Percentiles rank a stretch among this genome's conserved stretches.
Evolutionary conservation across 2,329 filamentous ascomycete species (phyloP).

Genomic region (Pyrenophora tritici-repentis): DNA sequence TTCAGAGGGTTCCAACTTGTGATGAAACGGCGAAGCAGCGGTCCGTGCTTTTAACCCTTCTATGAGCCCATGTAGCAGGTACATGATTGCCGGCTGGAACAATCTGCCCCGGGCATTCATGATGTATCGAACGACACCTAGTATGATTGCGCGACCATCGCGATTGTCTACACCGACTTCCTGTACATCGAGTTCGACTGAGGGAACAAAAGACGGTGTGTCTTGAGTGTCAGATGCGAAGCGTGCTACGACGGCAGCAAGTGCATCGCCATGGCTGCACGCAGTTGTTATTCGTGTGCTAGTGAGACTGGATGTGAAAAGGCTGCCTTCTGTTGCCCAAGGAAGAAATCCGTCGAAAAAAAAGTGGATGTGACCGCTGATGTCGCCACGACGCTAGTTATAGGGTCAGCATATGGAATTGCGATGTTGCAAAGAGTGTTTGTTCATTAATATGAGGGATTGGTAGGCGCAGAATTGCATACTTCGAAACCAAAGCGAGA

Average conservation of each 20-base stretch:
- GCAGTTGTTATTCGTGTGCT: slow-evolving; percentile 33
- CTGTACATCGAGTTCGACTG: background rate
- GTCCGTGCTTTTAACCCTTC: slow-evolving; percentile 33
- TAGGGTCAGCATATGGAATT: background rate
- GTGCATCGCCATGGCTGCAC: slow-evolving; percentile 50
- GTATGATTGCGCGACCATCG: slow-evolving; percentile 28
- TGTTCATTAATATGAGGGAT: no score
- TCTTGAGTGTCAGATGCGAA: slow-evolving; percentile 30
- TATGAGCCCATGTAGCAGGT: slow-evolving; percentile 51
- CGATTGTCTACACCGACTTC: slow-evolving; percentile 8
- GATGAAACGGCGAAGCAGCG: background rate
- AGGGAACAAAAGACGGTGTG: background rate
- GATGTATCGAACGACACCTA: slow-evolving; percentile 44
- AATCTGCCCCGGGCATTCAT: slow-evolving; percentile 41
- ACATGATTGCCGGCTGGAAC: slow-evolving; percentile 51
- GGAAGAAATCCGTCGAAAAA: slow-evolving; percentile 51
- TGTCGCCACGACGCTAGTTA: slow-evolving; percentile 4
- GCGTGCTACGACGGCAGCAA: slow-evolving; percentile 44
- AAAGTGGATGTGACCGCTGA: slow-evolving; percentile 32
- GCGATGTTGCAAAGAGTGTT: background rate
- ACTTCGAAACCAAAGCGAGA: background rate
- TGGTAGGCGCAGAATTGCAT: no score
- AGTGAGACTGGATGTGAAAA: slow-evolving; percentile 50
- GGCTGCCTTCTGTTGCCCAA: slow-evolving; percentile 53
- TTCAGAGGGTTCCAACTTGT: slow-evolving; percentile 17